Evolutionary conservation across 75 land plant genomes (phyloP).

Genomic region (Pseudotsuga menziesii): DNA sequence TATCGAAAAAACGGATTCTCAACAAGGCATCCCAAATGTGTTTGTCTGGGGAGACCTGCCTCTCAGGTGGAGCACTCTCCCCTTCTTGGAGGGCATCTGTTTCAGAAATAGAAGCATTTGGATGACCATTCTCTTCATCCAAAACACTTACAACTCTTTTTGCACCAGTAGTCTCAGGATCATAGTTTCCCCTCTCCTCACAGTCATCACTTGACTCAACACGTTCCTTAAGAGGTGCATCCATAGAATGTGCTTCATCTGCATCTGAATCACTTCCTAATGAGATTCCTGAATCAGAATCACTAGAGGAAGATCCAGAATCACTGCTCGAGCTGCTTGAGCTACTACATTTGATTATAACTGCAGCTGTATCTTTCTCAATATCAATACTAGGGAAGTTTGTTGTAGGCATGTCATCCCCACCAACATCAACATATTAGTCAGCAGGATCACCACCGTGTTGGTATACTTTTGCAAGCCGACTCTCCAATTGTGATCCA

Average conservation of each 20-base stretch:
- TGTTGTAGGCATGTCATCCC: slow-evolving; percentile 51
- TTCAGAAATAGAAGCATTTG: slow-evolving; percentile 8
- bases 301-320: slow-evolving; percentile 73
- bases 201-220: slow-evolving; percentile 27
- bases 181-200: slow-evolving; percentile 26
- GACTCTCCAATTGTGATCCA: background rate
- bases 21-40: slow-evolving; percentile 75
- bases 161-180: slow-evolving; percentile 41
- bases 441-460: slow-evolving; percentile 47
- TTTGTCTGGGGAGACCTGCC: slow-evolving; percentile 46
- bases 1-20: slow-evolving; percentile 83
- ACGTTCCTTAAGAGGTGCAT: slow-evolving; percentile 25
- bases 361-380: slow-evolving; percentile 44
- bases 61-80: slow-evolving; percentile 18
- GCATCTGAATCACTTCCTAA: slow-evolving; percentile 41
- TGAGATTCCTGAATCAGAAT: slow-evolving; percentile 30
- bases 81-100: slow-evolving; percentile 13
- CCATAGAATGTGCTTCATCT: slow-evolving; percentile 29
- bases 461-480: background rate
- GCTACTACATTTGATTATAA: slow-evolving; percentile 18
- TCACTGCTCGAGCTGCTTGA: slow-evolving; percentile 61
- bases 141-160: slow-evolving; percentile 30
- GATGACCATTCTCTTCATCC: slow-evolving; percentile 21
- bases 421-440: slow-evolving; percentile 83
- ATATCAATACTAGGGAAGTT: slow-evolving; percentile 65